Base-by-base conservation (phyloP, 805 yeast genomes). In the Ogataea glucozyma region DNA sequence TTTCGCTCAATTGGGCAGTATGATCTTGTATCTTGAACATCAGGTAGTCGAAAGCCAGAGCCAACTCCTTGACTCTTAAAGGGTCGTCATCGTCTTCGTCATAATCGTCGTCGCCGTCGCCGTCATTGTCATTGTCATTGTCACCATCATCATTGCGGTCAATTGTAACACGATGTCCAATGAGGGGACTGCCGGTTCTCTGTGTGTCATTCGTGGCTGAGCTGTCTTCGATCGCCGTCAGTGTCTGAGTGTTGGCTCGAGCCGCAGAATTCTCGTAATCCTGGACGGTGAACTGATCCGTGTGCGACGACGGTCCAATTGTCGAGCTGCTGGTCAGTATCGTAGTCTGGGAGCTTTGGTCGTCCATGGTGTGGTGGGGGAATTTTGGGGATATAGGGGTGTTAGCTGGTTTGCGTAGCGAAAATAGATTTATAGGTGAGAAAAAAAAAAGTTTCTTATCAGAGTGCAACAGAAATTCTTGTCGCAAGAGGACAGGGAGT, bases 11-110 rank as follows among this genome's bases (percentile, higher is more conserved):
- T 2, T 68, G 63, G 17, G 71, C 62, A 6, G 84, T 71, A 40
- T 73, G 71, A 47, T 80, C 85, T 34, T 73, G 72, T 38, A 85
- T 81, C 56, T 77, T 79, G 64, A 69, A 81, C 57, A 84, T 58
- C 29, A 85, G 60, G 52, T 83, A 81, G 53, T 85, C 91, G 57
- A 76, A 84, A 40, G 73, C 75, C 18, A 82, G 66, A 0, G 85
- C 77, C 31, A 85, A 64, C 43, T 75, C 71, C 52, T 78, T 75
- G 13, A 85, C 71, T 10, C 81, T 77, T 19, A 85, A 64, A 1
- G 88, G 88, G 60, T 85, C 90, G 18, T 73, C 76, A 4, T 62
- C 67, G 4, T 61, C 65, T 12, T 45, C 52, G 13, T 47, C 46
- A 5, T 26, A 4, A 7, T 11, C 26, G 26, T 22, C 26, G 26